Evolutionary conservation across 1,284 basidiomycete species (phyloP).

Genomic region (Xanthoconium separans): DNA sequence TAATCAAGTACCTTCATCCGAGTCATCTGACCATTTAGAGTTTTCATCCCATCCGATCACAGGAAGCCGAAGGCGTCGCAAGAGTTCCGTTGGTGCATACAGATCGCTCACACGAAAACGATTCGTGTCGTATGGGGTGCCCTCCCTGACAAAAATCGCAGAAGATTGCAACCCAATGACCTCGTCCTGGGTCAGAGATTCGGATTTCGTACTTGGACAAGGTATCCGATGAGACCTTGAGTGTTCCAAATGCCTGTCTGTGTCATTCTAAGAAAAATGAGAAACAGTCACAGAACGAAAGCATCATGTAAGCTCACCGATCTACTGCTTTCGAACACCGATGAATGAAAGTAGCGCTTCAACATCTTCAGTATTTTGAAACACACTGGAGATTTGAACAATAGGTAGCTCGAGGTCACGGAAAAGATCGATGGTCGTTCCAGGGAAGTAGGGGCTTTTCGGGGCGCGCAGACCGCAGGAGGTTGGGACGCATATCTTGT

Average conservation of each 20-base stretch:
- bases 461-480: too few species aligned
- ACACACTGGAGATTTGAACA: background rate
- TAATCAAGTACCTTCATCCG: background rate
- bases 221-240: constrained; percentile 73
- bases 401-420: too few species aligned
- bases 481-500: too few species aligned
- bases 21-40: background rate
- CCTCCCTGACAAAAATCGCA: background rate
- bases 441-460: too few species aligned
- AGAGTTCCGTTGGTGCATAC: background rate
- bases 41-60: background rate
- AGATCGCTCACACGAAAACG: background rate
- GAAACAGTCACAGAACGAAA: too few species aligned
- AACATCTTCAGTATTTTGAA: background rate
- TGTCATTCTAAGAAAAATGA: constrained; percentile 55
- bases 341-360: constrained; percentile 59
- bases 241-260: constrained; percentile 76
- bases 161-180: constrained; percentile 60
- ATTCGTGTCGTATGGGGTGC: too few species aligned
- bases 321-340: constrained; percentile 86
- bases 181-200: constrained; percentile 63
- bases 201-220: constrained; percentile 70
- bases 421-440: too few species aligned
- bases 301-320: constrained; percentile 41
- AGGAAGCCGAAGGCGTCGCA: background rate